These are phyloP conservation scores for Monosporascus sp. DNA, from an alignment of 2,329 filamentous ascomycete species.

Conservation along the genomic window DNA sequence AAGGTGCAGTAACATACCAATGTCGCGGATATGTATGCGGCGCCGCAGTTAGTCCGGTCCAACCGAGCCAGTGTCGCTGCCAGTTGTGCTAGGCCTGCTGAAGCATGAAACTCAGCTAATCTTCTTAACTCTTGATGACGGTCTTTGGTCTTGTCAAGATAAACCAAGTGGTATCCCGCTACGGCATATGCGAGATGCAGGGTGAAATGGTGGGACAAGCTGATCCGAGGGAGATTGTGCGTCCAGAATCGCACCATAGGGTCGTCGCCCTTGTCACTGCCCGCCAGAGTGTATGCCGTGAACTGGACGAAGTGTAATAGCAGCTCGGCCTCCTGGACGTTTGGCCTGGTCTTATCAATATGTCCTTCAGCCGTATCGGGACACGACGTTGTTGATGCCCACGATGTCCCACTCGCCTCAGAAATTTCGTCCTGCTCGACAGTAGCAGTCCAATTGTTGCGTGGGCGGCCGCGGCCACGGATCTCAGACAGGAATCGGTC, in stretches of 20 bases:
- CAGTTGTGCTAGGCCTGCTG: constrained; percentile 21
- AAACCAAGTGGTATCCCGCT: constrained; percentile 22
- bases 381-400: constrained; percentile 3
- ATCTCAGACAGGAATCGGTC: not conserved
- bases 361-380: constrained; percentile 14
- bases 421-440: not conserved
- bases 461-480: not conserved
- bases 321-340: constrained; percentile 21
- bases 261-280: constrained; percentile 7
- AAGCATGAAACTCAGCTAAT: constrained; percentile 21
- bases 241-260: constrained; percentile 23
- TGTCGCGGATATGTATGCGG: constrained; percentile 23
- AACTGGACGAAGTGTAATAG: constrained; percentile 23
- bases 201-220: constrained; percentile 23
- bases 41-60: constrained; percentile 23
- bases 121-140: constrained; percentile 9
- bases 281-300: constrained; percentile 18
- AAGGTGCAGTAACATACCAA: constrained; percentile 27
- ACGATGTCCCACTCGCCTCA: not conserved
- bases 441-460: not conserved
- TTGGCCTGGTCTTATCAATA: not conserved
- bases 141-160: constrained; percentile 5
- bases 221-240: constrained; percentile 23
- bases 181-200: constrained; percentile 25
- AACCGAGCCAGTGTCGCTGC: constrained; percentile 18